Evolutionary conservation across 768 basidiomycete genomes (phyloP).

Genomic region (Hericium alpestre): DNA sequence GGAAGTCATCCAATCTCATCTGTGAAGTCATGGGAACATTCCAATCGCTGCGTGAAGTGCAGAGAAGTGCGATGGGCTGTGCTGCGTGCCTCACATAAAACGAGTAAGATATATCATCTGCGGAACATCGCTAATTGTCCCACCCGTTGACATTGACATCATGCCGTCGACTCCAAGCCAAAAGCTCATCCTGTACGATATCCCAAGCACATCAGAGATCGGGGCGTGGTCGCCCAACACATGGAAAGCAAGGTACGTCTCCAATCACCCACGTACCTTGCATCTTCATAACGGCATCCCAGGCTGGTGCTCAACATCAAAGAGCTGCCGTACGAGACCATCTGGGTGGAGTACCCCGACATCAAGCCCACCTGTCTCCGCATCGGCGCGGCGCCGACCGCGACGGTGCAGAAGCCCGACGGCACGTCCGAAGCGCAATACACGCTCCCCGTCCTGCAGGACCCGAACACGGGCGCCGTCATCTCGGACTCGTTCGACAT

Average conservation of each 20-base stretch:
- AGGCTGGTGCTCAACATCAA: slow-evolving; percentile 25
- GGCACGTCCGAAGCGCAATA: slow-evolving; percentile 18
- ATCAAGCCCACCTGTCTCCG: slow-evolving; percentile 18
- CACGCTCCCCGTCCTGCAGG: slow-evolving; percentile 41
- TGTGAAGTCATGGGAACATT: no score
- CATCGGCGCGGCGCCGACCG: slow-evolving; percentile 17
- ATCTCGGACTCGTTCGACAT: slow-evolving; percentile 37
- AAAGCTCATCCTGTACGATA: background rate
- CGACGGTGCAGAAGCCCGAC: background rate
- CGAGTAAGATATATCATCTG: no score
- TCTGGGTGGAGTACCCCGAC: slow-evolving; percentile 26
- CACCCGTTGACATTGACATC: background rate
- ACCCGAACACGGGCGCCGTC: slow-evolving; percentile 28
- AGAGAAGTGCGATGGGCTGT: no score
- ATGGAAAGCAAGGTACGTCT: background rate
- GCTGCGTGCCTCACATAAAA: no score
- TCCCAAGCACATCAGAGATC: background rate
- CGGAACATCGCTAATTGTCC: no score
- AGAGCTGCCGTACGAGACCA: slow-evolving; percentile 22
- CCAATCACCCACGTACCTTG: background rate
- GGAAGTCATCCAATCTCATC: no score
- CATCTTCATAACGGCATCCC: background rate
- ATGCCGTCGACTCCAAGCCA: background rate
- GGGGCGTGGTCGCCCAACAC: background rate
- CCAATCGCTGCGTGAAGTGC: no score